Percentiles rank a stretch among this genome's conserved stretches.
These are phyloP conservation scores for Garcia nutans DNA, from an alignment of 345 rosid genomes.

Conservation along the genomic window DNA sequence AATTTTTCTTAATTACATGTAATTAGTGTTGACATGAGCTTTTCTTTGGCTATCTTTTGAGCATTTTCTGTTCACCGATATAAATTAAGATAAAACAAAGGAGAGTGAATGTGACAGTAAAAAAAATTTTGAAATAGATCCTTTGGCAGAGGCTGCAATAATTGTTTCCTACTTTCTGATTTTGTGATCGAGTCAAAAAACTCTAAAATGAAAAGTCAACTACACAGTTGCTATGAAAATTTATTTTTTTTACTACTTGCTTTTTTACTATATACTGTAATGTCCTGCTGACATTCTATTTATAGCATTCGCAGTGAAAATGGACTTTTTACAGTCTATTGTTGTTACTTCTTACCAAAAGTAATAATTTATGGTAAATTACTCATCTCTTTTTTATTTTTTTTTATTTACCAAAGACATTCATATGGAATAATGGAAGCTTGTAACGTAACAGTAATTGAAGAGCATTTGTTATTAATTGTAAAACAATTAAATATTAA, in stretches of 20 bases:
- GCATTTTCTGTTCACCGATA: background rate
- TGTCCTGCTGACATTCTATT: background rate
- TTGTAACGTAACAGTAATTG: no score
- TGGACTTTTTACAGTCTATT: no score
- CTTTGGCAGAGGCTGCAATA: constrained; percentile 16
- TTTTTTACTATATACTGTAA: background rate
- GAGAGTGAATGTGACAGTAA: background rate
- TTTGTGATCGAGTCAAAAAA: constrained; percentile 10
- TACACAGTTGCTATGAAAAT: no score
- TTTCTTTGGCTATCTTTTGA: no score
- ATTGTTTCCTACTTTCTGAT: constrained; percentile 18
- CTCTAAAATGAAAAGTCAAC: constrained; percentile 8
- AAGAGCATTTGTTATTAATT: no score
- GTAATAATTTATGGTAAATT: no score
- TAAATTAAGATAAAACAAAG: no score
- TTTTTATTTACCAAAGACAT: no score
- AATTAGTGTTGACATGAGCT: background rate
- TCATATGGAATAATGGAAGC: no score
- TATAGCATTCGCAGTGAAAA: background rate
- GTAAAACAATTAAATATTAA: no score
- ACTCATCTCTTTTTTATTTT: no score
- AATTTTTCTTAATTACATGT: background rate
- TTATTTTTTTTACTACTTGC: background rate
- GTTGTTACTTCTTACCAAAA: no score
- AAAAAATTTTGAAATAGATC: background rate